Base-by-base conservation (phyloP, 306 rosid genomes). In the Trifolium dubium region DNA sequence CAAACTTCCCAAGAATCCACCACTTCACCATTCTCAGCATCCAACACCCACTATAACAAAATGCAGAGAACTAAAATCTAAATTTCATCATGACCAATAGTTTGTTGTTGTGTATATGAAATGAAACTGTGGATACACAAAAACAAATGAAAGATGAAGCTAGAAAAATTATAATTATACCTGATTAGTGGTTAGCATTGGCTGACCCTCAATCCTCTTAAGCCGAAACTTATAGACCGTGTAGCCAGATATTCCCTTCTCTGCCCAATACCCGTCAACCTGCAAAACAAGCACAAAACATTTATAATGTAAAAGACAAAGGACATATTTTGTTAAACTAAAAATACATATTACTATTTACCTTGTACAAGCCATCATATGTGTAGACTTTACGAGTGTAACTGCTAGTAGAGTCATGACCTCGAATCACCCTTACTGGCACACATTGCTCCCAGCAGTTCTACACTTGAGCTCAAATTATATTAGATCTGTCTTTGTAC, bases 341-440 rank as follows among this genome's bases (percentile, higher is more conserved):
- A 35, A 46, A 5, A 30, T 44, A 10, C 8, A 44, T n/a, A 74
- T 28, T 56, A 11, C 6, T 10, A 18, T 50, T 67, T 85, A 94
- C 99, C 93, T 92, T 86, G 86, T 94, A 94, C 82, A 94, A 89
- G 28, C 99, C 99, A 85, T 94, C 99, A 35, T 92, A 94, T 8
- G 99, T 94, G 86, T 94, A 94, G 15, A 94, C 82, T 90, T 87
- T 94, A 29, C 92, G 86, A 68, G 88, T 47, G 77, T 93, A 93
- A 81, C 98, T 90, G 79, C 83, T 86, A 15, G 81, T 18, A 71
- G 88, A 94, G 44, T 79, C 87, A 72, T 88, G 99, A 61, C 99
- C 99, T 13, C 99, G 99, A 70, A 88, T 47, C 54, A 94, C 99
- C 84, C 99, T 88, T 46, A 94, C 96, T 55, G 93, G 90, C 51